Evolutionary conservation across 176 grass and related monocot species (phyloP).

Genomic region (Zea mays): Zm-B73-REFERENCE-NAM-5.0 NC_050098.1:188987001-188987500

Average conservation of each 20-base stretch:
- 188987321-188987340: neutral
- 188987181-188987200: slow-evolving; percentile 57
- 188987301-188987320: slow-evolving; percentile 23
- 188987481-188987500: slow-evolving; percentile 79
- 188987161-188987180: slow-evolving; percentile 58
- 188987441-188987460: slow-evolving; percentile 58
- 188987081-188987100: slow-evolving; percentile 85
- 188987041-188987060: slow-evolving; percentile 88
- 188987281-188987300: slow-evolving; percentile 50
- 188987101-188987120: slow-evolving; percentile 50
- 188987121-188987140: slow-evolving; percentile 73
- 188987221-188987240: slow-evolving; percentile 87
- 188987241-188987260: slow-evolving; percentile 92
- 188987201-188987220: slow-evolving; percentile 74
- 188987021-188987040: slow-evolving; percentile 81
- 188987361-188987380: slow-evolving; percentile 66
- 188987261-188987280: slow-evolving; percentile 50
- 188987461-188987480: slow-evolving; percentile 77
- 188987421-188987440: slow-evolving; percentile 42
- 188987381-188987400: slow-evolving; percentile 68
- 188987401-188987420: slow-evolving; percentile 47
- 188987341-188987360: slow-evolving; percentile 35
- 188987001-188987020: slow-evolving; percentile 94
- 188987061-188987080: slow-evolving; percentile 85
- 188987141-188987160: slow-evolving; percentile 78